A percentile compares a stretch with the other conserved stretches of the same genome.
Evolutionary conservation across 768 basidiomycete species (phyloP).

Genomic region (Rossbeevera mucosa): DNA sequence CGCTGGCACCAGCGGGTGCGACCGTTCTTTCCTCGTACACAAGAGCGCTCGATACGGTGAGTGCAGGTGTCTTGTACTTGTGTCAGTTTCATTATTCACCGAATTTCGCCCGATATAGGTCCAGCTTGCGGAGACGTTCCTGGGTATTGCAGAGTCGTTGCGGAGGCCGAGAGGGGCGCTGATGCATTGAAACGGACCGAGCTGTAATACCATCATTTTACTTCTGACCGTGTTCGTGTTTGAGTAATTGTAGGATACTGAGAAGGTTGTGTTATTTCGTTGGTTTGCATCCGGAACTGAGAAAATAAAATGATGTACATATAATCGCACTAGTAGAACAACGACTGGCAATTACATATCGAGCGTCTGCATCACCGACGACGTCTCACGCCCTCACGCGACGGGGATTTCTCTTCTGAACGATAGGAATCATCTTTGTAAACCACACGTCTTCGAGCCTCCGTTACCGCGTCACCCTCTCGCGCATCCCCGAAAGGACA

Average conservation of each 20-base stretch:
- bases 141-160: constrained; percentile 54
- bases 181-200: constrained; percentile 24
- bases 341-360: too few relatives aligned
- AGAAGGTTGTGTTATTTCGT: background rate
- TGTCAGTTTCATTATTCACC: too few relatives aligned
- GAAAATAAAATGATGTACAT: too few relatives aligned
- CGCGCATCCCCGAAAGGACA: background rate
- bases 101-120: constrained; percentile 34
- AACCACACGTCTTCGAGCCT: constrained; percentile 15
- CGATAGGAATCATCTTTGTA: constrained; percentile 14
- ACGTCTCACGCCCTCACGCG: background rate
- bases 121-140: constrained; percentile 52
- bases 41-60: constrained; percentile 49
- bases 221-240: background rate
- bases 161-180: constrained; percentile 52
- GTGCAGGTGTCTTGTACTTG: background rate
- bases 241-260: background rate
- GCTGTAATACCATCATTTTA: background rate
- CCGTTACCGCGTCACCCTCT: background rate
- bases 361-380: too few relatives aligned
- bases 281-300: too few relatives aligned
- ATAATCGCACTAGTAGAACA: too few relatives aligned
- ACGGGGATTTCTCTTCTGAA: constrained; percentile 9
- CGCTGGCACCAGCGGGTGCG: constrained; percentile 29
- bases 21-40: constrained; percentile 44